These are phyloP conservation scores for Pittosporum tobira DNA, from an alignment of 129 eudicot species.

Conservation along the genomic window DNA sequence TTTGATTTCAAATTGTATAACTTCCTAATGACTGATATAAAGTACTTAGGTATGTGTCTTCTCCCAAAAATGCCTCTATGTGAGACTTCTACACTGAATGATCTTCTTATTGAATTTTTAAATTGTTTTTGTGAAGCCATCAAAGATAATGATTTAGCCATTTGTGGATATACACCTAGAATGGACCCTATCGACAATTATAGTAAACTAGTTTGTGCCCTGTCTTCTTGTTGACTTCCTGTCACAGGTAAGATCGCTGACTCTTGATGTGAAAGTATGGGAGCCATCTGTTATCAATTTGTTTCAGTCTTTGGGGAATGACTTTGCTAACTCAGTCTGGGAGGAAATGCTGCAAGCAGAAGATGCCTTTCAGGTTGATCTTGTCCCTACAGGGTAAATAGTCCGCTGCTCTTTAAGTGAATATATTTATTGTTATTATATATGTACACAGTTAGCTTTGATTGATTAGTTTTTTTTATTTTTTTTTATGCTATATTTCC, in stretches of 20 bases:
- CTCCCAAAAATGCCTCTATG: background rate
- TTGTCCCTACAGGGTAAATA: slow-evolving; percentile 64
- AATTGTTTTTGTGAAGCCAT: background rate
- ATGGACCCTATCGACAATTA: background rate
- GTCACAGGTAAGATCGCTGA: slow-evolving; percentile 80
- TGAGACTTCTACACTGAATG: background rate
- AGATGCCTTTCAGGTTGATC: slow-evolving; percentile 67
- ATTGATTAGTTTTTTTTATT: background rate
- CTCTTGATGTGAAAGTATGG: slow-evolving; percentile 97
- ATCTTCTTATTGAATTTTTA: background rate
- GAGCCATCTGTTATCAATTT: slow-evolving; percentile 89
- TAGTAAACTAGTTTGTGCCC: background rate
- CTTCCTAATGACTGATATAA: background rate
- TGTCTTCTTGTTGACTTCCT: slow-evolving; percentile 7
- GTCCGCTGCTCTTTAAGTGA: slow-evolving; percentile 5
- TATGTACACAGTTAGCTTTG: background rate
- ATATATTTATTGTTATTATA: background rate
- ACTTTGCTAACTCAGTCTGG: slow-evolving; percentile 89
- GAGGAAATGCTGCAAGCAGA: slow-evolving; percentile 77
- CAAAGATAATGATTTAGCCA: background rate
- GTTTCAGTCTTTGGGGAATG: slow-evolving; percentile 90
- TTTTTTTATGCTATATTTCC: background rate
- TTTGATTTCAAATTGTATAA: background rate
- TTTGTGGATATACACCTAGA: slow-evolving; percentile 1
- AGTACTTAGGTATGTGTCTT: background rate